Percentiles rank a stretch among this genome's conserved stretches.
Evolutionary conservation across 352 stramenopile species (phyloP).

Genomic region (Globisporangium canariense): DNA sequence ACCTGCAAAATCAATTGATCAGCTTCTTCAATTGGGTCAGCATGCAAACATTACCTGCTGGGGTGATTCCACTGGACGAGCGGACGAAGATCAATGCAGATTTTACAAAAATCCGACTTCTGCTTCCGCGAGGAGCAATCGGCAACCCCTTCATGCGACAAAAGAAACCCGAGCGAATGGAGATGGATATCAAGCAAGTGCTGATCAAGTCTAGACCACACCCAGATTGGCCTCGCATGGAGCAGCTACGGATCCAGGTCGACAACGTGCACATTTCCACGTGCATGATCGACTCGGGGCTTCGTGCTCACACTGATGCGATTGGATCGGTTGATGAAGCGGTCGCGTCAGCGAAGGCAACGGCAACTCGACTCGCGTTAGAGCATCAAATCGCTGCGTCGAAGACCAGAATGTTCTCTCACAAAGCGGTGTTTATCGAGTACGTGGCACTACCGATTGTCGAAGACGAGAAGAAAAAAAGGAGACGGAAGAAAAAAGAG

Average conservation of each 20-base stretch:
- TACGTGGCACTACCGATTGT: constrained; percentile 40
- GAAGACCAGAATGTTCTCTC: constrained; percentile 31
- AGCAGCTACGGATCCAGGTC: constrained; percentile 50
- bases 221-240: constrained; percentile 31
- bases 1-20: constrained; percentile 57
- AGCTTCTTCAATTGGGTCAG: constrained; percentile 65
- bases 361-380: constrained; percentile 1
- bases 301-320: constrained; percentile 29
- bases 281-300: constrained; percentile 22
- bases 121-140: constrained; percentile 45
- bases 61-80: constrained; percentile 26
- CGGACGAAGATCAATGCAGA: constrained; percentile 60
- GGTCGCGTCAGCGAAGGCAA: constrained; percentile 15
- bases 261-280: constrained; percentile 40
- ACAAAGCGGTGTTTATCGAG: constrained; percentile 44
- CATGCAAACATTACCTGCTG: constrained; percentile 38
- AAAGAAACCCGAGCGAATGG: constrained; percentile 46
- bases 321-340: constrained; percentile 39
- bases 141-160: constrained; percentile 35
- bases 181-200: constrained; percentile 46
- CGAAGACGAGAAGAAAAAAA: constrained; percentile 20
- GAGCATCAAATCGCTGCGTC: constrained; percentile 22
- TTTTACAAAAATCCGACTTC: constrained; percentile 32
- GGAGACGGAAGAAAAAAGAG: constrained; percentile 13
- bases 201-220: constrained; percentile 41